Evolutionary conservation across 495 filamentous ascomycete species (phyloP), one percentile per base, ranked within the genome.

Genomic region (Astrothelium macrocarpum): DNA sequence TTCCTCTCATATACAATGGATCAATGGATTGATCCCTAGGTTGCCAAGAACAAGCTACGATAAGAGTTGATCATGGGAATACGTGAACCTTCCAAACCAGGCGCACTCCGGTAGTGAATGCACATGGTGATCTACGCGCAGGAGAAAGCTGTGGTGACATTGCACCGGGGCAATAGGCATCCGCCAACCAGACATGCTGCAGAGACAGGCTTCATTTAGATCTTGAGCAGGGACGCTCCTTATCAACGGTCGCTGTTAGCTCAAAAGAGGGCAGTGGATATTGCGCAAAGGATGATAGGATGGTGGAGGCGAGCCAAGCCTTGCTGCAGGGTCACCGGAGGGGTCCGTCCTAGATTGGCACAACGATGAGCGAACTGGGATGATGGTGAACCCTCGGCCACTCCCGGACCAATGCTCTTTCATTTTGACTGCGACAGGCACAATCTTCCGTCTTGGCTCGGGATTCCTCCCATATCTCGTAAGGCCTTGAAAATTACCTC

Each of bases 351-450:
- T 18, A 20, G 43, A 49, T 14, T 49, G 18, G 43, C 18, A 49
- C 11, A n/a, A 29, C 23, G 20, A 25, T 28, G 7, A 10, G 49
- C 5, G 12, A 18, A n/a, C 11, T 12, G 25, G 25, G 11, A 56
- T 12, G 23, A 26, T 26, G 7, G 23, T 9, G 2, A 25, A 9
- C 2, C 25, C 4, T 9, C 49, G 49, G 49, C 25, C 49, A 16
- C 49, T 56, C 49, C 66, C 69, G 0, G 53, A 62, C 16, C 60
- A 68, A 18, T 73, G 68, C 4, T 60, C 74, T 64, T 60, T 69
- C 14, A 43, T 20, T 39, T 39, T 14, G 34, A 14, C 34, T 14
- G 34, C 5, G 34, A 5, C 5, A 39, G 5, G 5, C 5, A 5
- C 5, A 39, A 25, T 23, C 49, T n/a, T 29, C 49, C 49, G 49